These are phyloP conservation scores for Penicillium atrosanguineum DNA, from an alignment of 495 filamentous ascomycete genomes.

Conservation along the genomic window DNA sequence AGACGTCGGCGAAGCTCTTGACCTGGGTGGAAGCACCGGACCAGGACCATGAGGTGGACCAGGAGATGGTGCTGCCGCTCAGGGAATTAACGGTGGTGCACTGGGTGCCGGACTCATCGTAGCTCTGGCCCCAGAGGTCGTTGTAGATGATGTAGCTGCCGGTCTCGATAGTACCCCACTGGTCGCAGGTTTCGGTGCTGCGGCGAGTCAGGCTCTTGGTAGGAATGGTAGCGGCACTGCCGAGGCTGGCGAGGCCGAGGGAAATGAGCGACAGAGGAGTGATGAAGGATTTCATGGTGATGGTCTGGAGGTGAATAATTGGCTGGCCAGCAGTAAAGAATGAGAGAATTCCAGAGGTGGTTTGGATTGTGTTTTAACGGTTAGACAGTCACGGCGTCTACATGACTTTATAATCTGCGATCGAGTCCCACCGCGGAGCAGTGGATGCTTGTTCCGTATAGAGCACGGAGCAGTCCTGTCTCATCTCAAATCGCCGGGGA, in stretches of 20 bases:
- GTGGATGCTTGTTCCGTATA: conserved; percentile 16
- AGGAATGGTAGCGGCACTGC: conserved; percentile 33
- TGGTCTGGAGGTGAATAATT: not conserved
- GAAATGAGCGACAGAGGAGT: conserved; percentile 23
- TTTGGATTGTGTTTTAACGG: not conserved
- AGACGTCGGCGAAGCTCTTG: conserved; percentile 61
- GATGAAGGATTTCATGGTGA: conserved; percentile 37
- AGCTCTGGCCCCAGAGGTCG: conserved; percentile 51
- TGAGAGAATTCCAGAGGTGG: not conserved
- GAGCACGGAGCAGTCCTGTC: conserved; percentile 22
- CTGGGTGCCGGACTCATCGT: conserved; percentile 50
- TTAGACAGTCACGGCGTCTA: not conserved
- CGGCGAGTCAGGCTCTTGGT: conserved; percentile 41
- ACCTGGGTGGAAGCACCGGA: conserved; percentile 47
- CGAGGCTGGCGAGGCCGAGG: conserved; percentile 30
- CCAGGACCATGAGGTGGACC: conserved; percentile 61
- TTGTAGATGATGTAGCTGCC: conserved; percentile 54
- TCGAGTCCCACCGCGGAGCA: not conserved
- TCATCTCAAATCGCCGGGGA: conserved; percentile 14
- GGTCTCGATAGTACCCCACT: conserved; percentile 42
- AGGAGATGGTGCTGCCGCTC: conserved; percentile 46
- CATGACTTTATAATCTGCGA: conserved; percentile 10
- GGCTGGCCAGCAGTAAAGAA: not conserved
- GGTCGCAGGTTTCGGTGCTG: conserved; percentile 48
- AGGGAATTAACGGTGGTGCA: conserved; percentile 54